phyloP scores from a whole-genome alignment of 352 stramenopile species.

The Hyaloperonospora arabidopsidis region DNA sequence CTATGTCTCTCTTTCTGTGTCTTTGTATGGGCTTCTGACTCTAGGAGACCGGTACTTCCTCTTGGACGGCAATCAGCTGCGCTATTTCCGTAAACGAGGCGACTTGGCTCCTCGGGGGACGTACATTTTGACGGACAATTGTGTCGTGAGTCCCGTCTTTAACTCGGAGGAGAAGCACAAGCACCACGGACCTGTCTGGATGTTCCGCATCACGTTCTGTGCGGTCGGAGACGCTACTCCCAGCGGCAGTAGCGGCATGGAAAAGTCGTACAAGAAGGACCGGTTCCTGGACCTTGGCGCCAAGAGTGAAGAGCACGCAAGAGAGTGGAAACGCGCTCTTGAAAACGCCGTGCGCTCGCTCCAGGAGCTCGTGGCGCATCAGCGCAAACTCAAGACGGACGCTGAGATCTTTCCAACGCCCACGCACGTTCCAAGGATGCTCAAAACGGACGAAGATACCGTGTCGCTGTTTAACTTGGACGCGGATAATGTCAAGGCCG shows the following conservation, averaged over 20 bases:
- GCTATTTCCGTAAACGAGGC: slow-evolving; percentile 82
- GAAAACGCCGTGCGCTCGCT: slow-evolving; percentile 76
- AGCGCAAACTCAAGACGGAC: slow-evolving; percentile 70
- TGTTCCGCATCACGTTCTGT: slow-evolving; percentile 84
- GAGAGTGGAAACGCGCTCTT: slow-evolving; percentile 73
- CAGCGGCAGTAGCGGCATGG: slow-evolving; percentile 25
- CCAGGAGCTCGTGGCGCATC: slow-evolving; percentile 59
- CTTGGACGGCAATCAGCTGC: slow-evolving; percentile 77
- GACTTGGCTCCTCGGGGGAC: slow-evolving; percentile 74
- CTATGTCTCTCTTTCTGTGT: not conserved
- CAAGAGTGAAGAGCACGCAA: slow-evolving; percentile 77
- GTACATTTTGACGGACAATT: slow-evolving; percentile 80
- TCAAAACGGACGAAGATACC: slow-evolving; percentile 78
- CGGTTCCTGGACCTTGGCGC: slow-evolving; percentile 78
- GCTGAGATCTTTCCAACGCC: slow-evolving; percentile 65
- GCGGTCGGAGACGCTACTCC: slow-evolving; percentile 37
- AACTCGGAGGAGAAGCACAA: slow-evolving; percentile 87
- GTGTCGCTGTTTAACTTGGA: slow-evolving; percentile 85
- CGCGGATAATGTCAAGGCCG: slow-evolving; percentile 69
- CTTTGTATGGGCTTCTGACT: slow-evolving; percentile 7
- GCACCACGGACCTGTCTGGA: slow-evolving; percentile 80
- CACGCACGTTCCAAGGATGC: slow-evolving; percentile 48
- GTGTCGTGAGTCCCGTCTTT: slow-evolving; percentile 69
- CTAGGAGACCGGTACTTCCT: slow-evolving; percentile 83
- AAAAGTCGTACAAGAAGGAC: slow-evolving; percentile 87